Evolutionary conservation across 2,329 filamentous ascomycete genomes (phyloP).

Genomic region (Arthroderma uncinatum): DNA sequence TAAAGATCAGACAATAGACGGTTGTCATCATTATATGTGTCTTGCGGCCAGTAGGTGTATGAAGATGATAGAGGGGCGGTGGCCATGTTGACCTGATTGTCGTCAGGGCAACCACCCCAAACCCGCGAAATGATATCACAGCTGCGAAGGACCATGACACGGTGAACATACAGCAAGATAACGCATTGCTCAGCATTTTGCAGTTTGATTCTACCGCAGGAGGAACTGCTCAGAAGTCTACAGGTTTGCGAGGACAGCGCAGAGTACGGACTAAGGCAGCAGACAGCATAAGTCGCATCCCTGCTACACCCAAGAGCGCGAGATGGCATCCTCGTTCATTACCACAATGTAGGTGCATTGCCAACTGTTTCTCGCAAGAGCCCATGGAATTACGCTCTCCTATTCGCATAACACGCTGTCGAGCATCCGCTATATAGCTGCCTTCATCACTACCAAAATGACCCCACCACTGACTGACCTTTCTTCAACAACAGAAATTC

Average conservation of each 20-base stretch:
- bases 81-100: not conserved
- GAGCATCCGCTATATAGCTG: not conserved
- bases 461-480: not conserved
- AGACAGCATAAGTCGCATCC: not conserved
- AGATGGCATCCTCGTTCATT: constrained; percentile 3
- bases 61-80: not conserved
- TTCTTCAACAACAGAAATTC: constrained; percentile 52
- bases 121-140: not conserved
- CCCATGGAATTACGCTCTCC: not conserved
- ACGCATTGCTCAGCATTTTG: not conserved
- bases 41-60: too few species aligned
- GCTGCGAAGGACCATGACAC: not conserved
- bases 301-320: not conserved
- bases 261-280: not conserved
- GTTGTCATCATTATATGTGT: too few species aligned
- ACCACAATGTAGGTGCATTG: constrained; percentile 4
- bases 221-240: not conserved
- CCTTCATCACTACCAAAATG: not conserved
- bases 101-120: not conserved
- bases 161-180: not conserved
- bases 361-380: not conserved
- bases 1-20: too few species aligned
- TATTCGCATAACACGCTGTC: not conserved
- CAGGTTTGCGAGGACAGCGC: not conserved
- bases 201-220: not conserved